These are phyloP conservation scores for Sicyos edulis DNA, from an alignment of 306 rosid genomes.

Conservation along the genomic window DNA sequence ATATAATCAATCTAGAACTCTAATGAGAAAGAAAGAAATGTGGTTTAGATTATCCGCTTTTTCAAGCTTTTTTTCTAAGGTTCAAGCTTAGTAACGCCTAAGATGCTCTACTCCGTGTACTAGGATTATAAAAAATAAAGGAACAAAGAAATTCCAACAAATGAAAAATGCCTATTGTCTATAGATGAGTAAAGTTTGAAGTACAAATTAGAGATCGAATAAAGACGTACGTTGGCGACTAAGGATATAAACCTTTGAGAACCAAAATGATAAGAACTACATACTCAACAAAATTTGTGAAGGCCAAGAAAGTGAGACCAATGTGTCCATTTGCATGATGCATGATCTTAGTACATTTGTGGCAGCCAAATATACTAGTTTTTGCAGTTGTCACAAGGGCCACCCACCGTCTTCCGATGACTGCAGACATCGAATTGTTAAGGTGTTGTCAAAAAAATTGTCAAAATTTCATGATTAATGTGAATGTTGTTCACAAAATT, in stretches of 20 bases:
- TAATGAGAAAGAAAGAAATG: background rate
- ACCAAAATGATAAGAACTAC: slow-evolving; percentile 11
- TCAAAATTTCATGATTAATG: background rate
- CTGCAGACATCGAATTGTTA: background rate
- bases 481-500: background rate
- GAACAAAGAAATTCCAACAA: background rate
- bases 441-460: background rate
- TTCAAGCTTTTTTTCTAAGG: background rate
- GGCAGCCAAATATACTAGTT: background rate
- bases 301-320: background rate
- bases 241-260: slow-evolving; percentile 9
- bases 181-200: background rate
- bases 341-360: background rate
- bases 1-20: background rate
- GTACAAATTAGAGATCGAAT: slow-evolving; percentile 10
- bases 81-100: background rate
- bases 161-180: background rate
- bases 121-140: no score
- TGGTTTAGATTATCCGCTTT: background rate
- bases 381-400: background rate
- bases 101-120: background rate
- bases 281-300: slow-evolving; percentile 1
- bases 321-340: background rate
- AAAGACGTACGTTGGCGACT: background rate
- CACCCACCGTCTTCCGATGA: background rate